Evolutionary conservation across 768 basidiomycete genomes (phyloP), one percentile per base, ranked within the genome.

Genomic region (Paxillus ammoniavirescens): DNA sequence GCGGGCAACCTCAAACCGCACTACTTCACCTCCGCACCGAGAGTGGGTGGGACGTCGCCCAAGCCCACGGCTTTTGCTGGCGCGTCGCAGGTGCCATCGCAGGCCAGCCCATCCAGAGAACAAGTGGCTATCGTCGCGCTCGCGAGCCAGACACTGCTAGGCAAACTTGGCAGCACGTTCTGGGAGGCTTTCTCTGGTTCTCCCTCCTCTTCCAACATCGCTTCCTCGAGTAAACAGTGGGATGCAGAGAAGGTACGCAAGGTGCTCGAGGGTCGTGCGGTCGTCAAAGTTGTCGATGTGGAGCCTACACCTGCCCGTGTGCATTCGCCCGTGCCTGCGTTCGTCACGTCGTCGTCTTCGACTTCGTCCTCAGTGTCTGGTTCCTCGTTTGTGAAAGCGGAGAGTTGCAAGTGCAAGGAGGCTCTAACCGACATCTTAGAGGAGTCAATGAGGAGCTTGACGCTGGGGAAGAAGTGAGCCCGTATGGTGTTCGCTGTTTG

Each of bases 161-260:
- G 75, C 63, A 85, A 84, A 63, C 77, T 94, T 31, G 85, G 88
- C 5, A 67, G 74, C 18, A 89, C 91, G 42, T 93, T 94, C 73
- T 90, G 91, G 88, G 91, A 92, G 57, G 93, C 93, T 14, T 94
- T 94, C 71, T 78, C 85, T n/a, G 86, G 84, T 3, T 59, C 67
- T 5, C 42, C 42, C 31, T 43, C 45, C 8, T 2, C 63, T 15
- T 30, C 54, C 51, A 50, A 15, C 35, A 61, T 26, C n/a, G 51
- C 48, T 12, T 59, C 62, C 43, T 52, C 61, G 44, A 6, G 64
- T 40, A 74, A 70, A 49, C 59, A 72, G 23, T 80, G 75, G 81
- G 89, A 93, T 65, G 78, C 83, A 55, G 89, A 92, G 51, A 93
- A 93, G 71, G 87, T 93, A 1, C 75, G 86, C 61, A 82, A 78